Conservation (phyloP, 768 basidiomycete species). For the Mycena pura region DNA sequence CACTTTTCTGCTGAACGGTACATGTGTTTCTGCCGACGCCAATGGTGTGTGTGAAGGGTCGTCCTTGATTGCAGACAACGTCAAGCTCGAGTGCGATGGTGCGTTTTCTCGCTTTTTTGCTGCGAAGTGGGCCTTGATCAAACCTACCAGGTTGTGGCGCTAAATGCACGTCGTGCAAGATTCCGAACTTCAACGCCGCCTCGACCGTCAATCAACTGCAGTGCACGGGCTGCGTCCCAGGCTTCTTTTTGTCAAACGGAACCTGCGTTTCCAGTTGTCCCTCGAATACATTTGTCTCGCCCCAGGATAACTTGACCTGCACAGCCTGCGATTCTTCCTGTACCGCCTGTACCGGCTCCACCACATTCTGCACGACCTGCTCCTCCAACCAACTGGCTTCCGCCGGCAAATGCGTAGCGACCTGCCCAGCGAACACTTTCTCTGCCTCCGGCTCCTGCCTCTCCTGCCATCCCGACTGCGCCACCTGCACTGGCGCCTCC, state of each 20-base stretch:
- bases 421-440: conserved; percentile 77
- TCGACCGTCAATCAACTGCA: conserved; percentile 71
- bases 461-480: conserved; percentile 83
- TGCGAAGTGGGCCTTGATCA: background rate
- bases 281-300: conserved; percentile 71
- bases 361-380: conserved; percentile 79
- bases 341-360: conserved; percentile 67
- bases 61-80: conserved; percentile 75
- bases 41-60: conserved; percentile 77
- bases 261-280: conserved; percentile 76
- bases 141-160: conserved; percentile 72
- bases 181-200: conserved; percentile 68
- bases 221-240: conserved; percentile 81
- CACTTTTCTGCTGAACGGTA: conserved; percentile 65
- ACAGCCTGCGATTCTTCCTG: conserved; percentile 81
- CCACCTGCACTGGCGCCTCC: conserved; percentile 71
- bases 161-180: conserved; percentile 78
- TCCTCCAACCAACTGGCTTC: conserved; percentile 69
- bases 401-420: conserved; percentile 71
- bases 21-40: conserved; percentile 67
- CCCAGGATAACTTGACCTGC: conserved; percentile 77
- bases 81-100: conserved; percentile 83
- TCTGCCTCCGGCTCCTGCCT: conserved; percentile 69
- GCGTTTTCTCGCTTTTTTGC: conserved; percentile 35
- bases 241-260: conserved; percentile 75